Evolutionary conservation across 345 rosid genomes (phyloP).

Genomic region (Barbarea vulgaris): DNA sequence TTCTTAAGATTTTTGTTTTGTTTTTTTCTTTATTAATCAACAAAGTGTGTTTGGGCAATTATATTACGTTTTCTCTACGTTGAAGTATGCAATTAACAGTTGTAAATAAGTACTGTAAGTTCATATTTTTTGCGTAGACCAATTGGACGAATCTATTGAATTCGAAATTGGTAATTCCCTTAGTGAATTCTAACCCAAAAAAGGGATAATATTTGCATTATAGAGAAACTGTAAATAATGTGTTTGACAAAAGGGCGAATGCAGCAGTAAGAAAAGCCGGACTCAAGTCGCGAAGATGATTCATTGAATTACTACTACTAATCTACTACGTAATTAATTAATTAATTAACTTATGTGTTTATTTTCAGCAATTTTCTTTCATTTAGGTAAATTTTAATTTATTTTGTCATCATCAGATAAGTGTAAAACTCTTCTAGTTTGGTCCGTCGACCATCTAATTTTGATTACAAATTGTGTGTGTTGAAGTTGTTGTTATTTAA

Average conservation of each 20-base stretch:
- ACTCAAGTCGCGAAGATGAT: too few species aligned
- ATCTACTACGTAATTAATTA: too few species aligned
- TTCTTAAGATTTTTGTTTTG: not conserved
- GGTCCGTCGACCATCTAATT: too few species aligned
- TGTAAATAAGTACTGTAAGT: not conserved
- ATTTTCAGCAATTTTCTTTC: too few species aligned
- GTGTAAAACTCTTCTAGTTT: too few species aligned
- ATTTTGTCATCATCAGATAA: too few species aligned
- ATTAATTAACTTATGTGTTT: too few species aligned
- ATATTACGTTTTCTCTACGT: slow-evolving; percentile 30
- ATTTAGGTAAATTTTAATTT: too few species aligned
- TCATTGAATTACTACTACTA: too few species aligned
- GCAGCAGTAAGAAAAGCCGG: too few species aligned
- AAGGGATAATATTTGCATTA: not conserved
- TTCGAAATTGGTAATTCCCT: not conserved
- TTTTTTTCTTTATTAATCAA: not conserved
- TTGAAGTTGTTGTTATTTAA: too few species aligned
- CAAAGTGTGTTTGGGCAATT: not conserved
- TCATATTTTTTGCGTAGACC: not conserved
- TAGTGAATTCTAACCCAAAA: not conserved
- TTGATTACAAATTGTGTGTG: too few species aligned
- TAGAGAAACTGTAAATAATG: not conserved
- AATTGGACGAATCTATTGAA: not conserved
- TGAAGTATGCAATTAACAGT: slow-evolving; percentile 3
- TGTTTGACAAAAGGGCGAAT: not conserved